Base-by-base conservation (phyloP, 192 early-diverging fungal genomes). In the Rhizophagus clarus region DNA sequence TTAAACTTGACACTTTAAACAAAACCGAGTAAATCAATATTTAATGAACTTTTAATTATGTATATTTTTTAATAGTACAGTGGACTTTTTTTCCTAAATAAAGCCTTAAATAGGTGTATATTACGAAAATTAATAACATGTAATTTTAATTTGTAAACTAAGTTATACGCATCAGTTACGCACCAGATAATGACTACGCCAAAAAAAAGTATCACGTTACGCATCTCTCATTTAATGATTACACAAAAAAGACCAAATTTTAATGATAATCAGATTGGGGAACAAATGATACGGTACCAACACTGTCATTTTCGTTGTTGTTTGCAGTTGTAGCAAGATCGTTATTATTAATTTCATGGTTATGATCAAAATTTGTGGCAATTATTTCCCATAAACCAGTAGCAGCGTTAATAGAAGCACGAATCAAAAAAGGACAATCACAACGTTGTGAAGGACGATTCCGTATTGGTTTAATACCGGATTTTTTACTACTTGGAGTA, bases 351-450 rank as follows among this genome's bases (percentile, higher is more conserved):
- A 42, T 70, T 40, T 70, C 68, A 42, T 70, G 68, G 42, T 70
- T 70, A 70, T 70, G 68, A 37, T 42, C 20, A 10, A 70, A 70
- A 32, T 70, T 70, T 22, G 68, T 70, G 31, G 68, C 31, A 37
- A 70, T 70, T n/a, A 70, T 70, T 24, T 70, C 68, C 68, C 68
- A 70, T 70, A 70, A 70, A 37, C 68, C 68, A n/a, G 68, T 42
- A 10, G 8, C 15, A 12, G 32, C 68, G 31, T 70, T 70, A 32
- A 40, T 9, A 8, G 68, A 70, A 40, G 68, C 68, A 42, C 68
- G 31, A 37, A 70, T 40, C 31, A 70, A 40, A 70, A 70, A 70
- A 37, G 68, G 68, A 40, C 68, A 70, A 42, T 42, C 37, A 70
- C 68, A 70, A 22, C 68, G 31, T 37, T 70, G 68, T 20, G 68